Base-by-base conservation (phyloP, 768 basidiomycete species). In the Leccinellum albellum region DNA sequence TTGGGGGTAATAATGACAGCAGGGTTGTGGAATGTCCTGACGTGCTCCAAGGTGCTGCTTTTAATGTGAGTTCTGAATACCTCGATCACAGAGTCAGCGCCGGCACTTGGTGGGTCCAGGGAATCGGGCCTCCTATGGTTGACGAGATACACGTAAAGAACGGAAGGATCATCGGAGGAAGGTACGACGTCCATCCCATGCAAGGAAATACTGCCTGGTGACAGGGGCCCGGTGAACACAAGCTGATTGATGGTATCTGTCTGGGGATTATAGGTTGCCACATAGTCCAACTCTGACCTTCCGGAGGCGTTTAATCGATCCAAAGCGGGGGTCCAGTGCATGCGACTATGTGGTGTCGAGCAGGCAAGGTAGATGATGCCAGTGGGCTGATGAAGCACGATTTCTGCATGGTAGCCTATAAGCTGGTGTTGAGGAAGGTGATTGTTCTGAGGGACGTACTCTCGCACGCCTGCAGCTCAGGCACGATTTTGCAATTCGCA, bases 51-150 rank as follows among this genome's bases (percentile, higher is more conserved):
- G 2, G 64, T 73, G 23, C 70, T 64, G 53, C 76, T 72, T 13
- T 81, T 80, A 2, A 79, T 59, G 0, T 59, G 69, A 1, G 82
- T 85, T 63, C 78, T 79, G 67, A 90, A 89, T 21, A 91, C 76
- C 66, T 91, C 89, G 23, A 91, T 73, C 52, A 76, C 80, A 1
- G 87, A 88, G 66, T 90, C 84, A 1, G 88, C 86, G n/a, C 89
- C 89, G 6, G 79, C 75, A 14, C 66, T 61, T 6, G 56, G 61
- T 1, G 81, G 70, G 23, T 74, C 66, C 13, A 69, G 74, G 15
- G 69, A 69, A 2, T 74, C 55, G 0, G 87, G 87, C 20, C 72
- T 74, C 29, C 85, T 82, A 66, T 90, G 88, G 66, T 90, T 90
- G 60, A 90, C 75, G n/a, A 87, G 73, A 63, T 88, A 89, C 15